These are phyloP conservation scores for Fusarium denticulatum DNA, from an alignment of 2,329 filamentous ascomycete genomes.

Conservation along the genomic window DNA sequence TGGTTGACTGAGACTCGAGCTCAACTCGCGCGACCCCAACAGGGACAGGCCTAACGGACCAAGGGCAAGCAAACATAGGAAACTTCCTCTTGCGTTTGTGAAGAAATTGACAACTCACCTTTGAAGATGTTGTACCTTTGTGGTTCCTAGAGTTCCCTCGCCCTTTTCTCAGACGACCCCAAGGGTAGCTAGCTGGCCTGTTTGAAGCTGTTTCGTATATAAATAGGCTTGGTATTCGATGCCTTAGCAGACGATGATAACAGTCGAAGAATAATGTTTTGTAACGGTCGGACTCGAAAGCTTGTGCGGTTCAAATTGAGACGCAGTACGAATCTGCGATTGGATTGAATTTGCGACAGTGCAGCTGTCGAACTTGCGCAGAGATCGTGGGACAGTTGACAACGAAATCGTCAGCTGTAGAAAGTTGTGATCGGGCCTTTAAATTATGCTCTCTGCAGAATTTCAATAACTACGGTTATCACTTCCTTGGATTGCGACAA, in stretches of 20 bases:
- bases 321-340: not conserved
- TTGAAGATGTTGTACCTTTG: slow-evolving; percentile 12
- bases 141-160: slow-evolving; percentile 6
- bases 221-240: not conserved
- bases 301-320: not conserved
- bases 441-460: slow-evolving; percentile 8
- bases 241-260: not conserved
- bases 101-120: slow-evolving; percentile 16
- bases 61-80: slow-evolving; percentile 37
- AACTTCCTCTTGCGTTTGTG: slow-evolving; percentile 24
- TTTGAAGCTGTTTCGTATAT: not conserved
- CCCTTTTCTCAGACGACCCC: slow-evolving; percentile 10
- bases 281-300: slow-evolving; percentile 1
- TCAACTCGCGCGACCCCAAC: slow-evolving; percentile 16
- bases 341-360: not conserved
- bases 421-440: slow-evolving; percentile 8
- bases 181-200: slow-evolving; percentile 2
- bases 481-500: slow-evolving; percentile 11
- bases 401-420: slow-evolving; percentile 8
- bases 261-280: not conserved
- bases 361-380: not conserved
- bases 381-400: slow-evolving; percentile 5
- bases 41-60: slow-evolving; percentile 41
- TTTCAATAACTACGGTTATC: not conserved
- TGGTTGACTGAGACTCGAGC: slow-evolving; percentile 25